These are phyloP conservation scores for Sclerotinia sclerotiorum DNA, from an alignment of 2,329 filamentous ascomycete species.

Conservation along the genomic window DNA sequence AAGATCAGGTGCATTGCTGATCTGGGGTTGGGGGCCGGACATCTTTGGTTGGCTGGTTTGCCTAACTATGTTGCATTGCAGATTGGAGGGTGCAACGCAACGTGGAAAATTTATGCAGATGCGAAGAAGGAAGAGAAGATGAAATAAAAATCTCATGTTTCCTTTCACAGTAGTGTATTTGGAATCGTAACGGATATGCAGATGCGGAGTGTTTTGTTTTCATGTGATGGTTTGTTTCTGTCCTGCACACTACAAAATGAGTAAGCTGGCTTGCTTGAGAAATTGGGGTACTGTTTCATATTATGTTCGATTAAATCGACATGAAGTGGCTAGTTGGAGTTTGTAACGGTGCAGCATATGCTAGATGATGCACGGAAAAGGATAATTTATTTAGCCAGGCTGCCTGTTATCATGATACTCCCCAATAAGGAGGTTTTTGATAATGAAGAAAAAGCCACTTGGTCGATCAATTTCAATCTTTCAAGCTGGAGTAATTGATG, in stretches of 20 bases:
- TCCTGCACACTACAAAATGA: neutral
- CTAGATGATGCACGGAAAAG: neutral
- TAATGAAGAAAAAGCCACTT: constrained; percentile 14
- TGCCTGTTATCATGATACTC: neutral
- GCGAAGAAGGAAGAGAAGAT: constrained; percentile 1
- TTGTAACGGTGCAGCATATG: neutral
- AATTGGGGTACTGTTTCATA: constrained; percentile 5
- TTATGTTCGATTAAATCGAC: neutral
- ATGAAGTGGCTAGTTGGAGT: neutral
- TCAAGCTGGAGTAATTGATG: constrained; percentile 16
- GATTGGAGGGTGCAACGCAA: constrained; percentile 16
- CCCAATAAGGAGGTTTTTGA: neutral
- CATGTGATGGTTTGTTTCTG: neutral
- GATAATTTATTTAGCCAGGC: neutral
- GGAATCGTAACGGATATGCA: constrained; percentile 11
- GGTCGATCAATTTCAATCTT: constrained; percentile 9
- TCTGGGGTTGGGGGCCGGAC: constrained; percentile 16
- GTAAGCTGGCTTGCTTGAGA: constrained; percentile 9
- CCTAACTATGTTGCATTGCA: constrained; percentile 6
- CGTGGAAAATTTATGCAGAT: constrained; percentile 19
- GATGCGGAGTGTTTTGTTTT: constrained; percentile 1
- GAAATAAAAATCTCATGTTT: constrained; percentile 5
- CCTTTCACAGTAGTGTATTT: neutral
- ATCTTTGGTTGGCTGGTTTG: constrained; percentile 14
- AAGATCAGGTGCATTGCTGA: neutral